Evolutionary conservation across 1,284 basidiomycete genomes (phyloP).

Genomic region (Fistulinella cinereoalba): DNA sequence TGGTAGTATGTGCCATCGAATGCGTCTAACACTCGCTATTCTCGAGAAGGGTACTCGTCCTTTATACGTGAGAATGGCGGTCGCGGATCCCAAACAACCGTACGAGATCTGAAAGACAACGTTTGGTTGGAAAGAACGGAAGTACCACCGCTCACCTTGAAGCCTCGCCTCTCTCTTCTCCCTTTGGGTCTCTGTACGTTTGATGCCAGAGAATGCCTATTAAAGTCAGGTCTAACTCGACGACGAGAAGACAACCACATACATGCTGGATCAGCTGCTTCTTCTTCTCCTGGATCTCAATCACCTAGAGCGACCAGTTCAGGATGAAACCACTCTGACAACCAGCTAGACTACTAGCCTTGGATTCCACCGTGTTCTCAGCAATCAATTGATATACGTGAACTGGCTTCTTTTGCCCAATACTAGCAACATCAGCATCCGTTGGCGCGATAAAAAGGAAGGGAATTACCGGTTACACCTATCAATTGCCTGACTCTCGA

Average conservation of each 20-base stretch:
- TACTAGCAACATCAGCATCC: slow-evolving; percentile 41
- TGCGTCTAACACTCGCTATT: too few species aligned
- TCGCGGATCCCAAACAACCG: slow-evolving; percentile 54
- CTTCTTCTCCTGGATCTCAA: slow-evolving; percentile 83
- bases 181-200: slow-evolving; percentile 62
- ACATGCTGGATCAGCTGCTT: slow-evolving; percentile 71
- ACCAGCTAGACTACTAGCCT: slow-evolving; percentile 40
- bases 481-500: slow-evolving; percentile 88
- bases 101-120: slow-evolving; percentile 44
- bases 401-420: slow-evolving; percentile 79
- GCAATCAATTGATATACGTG: slow-evolving; percentile 88
- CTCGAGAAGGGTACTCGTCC: too few species aligned
- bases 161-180: slow-evolving; percentile 72
- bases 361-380: slow-evolving; percentile 83
- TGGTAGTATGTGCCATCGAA: too few species aligned
- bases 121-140: background rate
- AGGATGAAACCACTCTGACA: background rate
- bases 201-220: slow-evolving; percentile 78
- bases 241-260: slow-evolving; percentile 6
- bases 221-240: slow-evolving; percentile 1
- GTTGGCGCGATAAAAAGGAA: background rate
- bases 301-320: slow-evolving; percentile 42
- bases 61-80: too few species aligned
- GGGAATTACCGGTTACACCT: slow-evolving; percentile 57
- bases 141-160: slow-evolving; percentile 49